A percentile compares a stretch with the other conserved stretches of the same genome.
Evolutionary conservation across 345 rosid genomes (phyloP).

Genomic region (Dipteronia sinensis): DNA sequence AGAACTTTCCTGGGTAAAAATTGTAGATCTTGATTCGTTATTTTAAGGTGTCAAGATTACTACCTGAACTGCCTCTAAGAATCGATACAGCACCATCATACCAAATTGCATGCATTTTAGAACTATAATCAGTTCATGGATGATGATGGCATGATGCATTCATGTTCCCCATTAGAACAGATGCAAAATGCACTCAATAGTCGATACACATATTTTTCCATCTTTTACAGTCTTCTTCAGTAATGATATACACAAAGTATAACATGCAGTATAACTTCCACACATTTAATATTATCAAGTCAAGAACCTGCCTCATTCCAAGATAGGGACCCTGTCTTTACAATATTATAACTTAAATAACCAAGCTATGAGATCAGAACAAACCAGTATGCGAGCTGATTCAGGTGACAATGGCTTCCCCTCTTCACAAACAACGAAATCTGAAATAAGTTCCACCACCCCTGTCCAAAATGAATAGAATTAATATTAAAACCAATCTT

Average conservation of each 20-base stretch:
- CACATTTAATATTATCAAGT: background rate
- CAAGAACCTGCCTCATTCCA: background rate
- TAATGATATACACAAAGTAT: background rate
- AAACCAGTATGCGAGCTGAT: constrained; percentile 87
- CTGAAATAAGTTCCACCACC: constrained; percentile 82
- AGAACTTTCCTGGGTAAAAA: background rate
- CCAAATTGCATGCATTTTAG: background rate
- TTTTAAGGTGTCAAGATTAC: background rate
- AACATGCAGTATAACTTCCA: background rate
- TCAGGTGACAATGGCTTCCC: constrained; percentile 91
- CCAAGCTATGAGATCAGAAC: background rate
- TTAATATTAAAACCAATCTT: background rate
- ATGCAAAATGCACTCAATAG: background rate
- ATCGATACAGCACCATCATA: background rate
- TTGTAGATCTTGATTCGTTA: too few species aligned
- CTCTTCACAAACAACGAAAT: constrained; percentile 91
- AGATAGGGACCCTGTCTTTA: background rate
- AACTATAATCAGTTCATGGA: background rate
- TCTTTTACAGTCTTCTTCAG: background rate
- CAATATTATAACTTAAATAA: background rate
- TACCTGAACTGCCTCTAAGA: background rate
- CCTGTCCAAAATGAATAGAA: constrained; percentile 43
- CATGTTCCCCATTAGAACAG: background rate
- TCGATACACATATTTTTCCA: background rate
- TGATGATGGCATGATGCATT: background rate